These are phyloP conservation scores for Knoxia roxburghii DNA, from an alignment of 257 asterid species.

Conservation along the genomic window DNA sequence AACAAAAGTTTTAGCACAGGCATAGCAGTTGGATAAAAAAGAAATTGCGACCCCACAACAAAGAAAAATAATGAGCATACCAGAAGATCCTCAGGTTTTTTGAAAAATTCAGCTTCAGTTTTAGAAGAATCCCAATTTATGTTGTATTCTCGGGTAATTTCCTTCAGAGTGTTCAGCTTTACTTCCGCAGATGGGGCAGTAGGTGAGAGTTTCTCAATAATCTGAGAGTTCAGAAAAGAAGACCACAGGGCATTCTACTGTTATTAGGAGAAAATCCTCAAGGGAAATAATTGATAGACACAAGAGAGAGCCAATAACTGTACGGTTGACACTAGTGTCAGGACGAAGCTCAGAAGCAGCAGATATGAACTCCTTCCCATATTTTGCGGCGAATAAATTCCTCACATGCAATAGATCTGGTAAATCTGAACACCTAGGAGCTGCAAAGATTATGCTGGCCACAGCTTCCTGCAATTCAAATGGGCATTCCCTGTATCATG, in stretches of 20 bases:
- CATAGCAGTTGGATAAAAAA: not conserved
- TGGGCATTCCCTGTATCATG: slow-evolving; percentile 74
- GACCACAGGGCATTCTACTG: not conserved
- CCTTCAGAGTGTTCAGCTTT: slow-evolving; percentile 67
- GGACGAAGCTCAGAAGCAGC: slow-evolving; percentile 97
- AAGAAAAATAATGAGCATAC: slow-evolving; percentile 27
- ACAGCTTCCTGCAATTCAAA: slow-evolving; percentile 79
- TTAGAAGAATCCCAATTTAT: slow-evolving; percentile 70
- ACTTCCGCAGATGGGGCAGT: slow-evolving; percentile 61
- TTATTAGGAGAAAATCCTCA: not conserved
- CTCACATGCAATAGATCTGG: slow-evolving; percentile 75
- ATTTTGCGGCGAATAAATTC: slow-evolving; percentile 73
- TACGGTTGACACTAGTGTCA: slow-evolving; percentile 87
- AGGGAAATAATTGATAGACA: not conserved
- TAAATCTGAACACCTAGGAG: slow-evolving; percentile 94
- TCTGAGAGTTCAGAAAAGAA: slow-evolving; percentile 38
- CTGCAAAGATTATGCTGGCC: slow-evolving; percentile 89
- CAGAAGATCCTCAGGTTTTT: slow-evolving; percentile 89
- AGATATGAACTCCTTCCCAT: slow-evolving; percentile 85
- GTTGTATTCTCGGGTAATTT: slow-evolving; percentile 55
- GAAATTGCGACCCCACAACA: not conserved
- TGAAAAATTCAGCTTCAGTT: slow-evolving; percentile 69
- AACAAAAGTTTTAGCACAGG: not conserved
- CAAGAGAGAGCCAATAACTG: slow-evolving; percentile 47
- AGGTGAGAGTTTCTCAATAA: slow-evolving; percentile 80